A percentile compares a stretch with the other conserved stretches of the same genome.
Evolutionary conservation across 75 land plant species (phyloP).

Genomic region (Cupressus sempervirens): DNA sequence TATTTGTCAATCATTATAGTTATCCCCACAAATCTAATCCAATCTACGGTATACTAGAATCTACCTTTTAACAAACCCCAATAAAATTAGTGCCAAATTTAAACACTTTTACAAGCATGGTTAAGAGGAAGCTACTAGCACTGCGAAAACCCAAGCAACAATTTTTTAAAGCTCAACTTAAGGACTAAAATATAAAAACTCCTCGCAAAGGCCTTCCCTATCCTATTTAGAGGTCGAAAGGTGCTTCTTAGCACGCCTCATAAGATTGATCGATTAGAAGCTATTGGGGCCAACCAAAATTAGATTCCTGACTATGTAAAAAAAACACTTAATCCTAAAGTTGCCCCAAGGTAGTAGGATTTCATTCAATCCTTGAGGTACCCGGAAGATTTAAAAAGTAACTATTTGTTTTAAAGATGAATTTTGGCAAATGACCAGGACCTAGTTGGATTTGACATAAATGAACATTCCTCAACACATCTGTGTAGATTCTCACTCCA

Average conservation of each 20-base stretch:
- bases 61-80: background rate
- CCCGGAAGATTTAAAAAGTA: background rate
- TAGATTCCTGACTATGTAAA: background rate
- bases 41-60: background rate
- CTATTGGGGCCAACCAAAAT: background rate
- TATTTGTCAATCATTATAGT: background rate
- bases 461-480: background rate
- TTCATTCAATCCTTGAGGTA: background rate
- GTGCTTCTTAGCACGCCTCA: background rate
- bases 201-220: background rate
- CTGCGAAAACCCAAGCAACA: background rate
- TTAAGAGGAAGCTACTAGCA: background rate
- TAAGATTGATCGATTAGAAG: background rate
- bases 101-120: background rate
- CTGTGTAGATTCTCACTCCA: background rate
- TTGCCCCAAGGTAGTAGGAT: background rate
- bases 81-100: background rate
- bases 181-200: background rate
- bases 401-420: background rate
- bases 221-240: background rate
- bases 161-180: background rate
- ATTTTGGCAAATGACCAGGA: background rate
- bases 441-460: background rate
- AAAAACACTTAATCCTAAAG: conserved; percentile 5
- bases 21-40: background rate